These are phyloP conservation scores for Aureobasidium sp. DNA, from an alignment of 2,329 filamentous ascomycete species.

Conservation along the genomic window DNA sequence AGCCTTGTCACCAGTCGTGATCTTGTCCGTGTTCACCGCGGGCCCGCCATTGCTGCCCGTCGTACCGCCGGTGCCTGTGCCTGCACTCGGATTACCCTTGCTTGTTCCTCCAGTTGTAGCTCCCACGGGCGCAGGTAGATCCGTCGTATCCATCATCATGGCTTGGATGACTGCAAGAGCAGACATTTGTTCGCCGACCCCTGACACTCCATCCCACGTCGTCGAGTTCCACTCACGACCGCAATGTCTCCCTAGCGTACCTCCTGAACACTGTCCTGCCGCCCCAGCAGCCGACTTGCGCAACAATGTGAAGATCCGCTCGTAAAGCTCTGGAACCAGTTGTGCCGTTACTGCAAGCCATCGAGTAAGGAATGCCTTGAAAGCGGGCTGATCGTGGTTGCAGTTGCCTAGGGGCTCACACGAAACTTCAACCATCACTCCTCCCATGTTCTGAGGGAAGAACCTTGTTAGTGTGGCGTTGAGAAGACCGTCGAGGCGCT, in stretches of 20 bases:
- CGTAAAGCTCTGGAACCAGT: slow-evolving; percentile 44
- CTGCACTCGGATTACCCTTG: slow-evolving; percentile 35
- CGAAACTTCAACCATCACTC: slow-evolving; percentile 34
- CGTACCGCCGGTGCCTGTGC: slow-evolving; percentile 26
- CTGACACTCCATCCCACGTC: slow-evolving; percentile 35
- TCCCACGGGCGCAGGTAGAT: slow-evolving; percentile 32
- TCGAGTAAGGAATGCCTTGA: slow-evolving; percentile 30
- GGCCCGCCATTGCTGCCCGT: not conserved
- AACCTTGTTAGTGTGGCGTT: slow-evolving; percentile 23
- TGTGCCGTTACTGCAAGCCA: slow-evolving; percentile 45
- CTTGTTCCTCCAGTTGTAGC: slow-evolving; percentile 42
- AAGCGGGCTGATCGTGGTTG: slow-evolving; percentile 32
- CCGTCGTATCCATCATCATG: slow-evolving; percentile 30
- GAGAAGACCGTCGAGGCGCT: slow-evolving; percentile 25
- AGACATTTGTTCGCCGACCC: slow-evolving; percentile 48
- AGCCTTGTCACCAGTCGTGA: slow-evolving; percentile 52
- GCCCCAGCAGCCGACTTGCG: slow-evolving; percentile 43
- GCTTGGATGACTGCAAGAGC: slow-evolving; percentile 41
- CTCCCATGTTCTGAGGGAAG: slow-evolving; percentile 27
- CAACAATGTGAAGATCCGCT: slow-evolving; percentile 41
- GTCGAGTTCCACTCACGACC: slow-evolving; percentile 33
- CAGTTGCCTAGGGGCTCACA: slow-evolving; percentile 31
- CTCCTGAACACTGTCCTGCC: slow-evolving; percentile 43
- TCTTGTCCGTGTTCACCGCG: slow-evolving; percentile 20
- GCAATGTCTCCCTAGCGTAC: slow-evolving; percentile 33